Percentiles rank a stretch among this genome's conserved stretches.
phyloP scores from a whole-genome alignment of 257 asterid genomes.

The Vinca minor region DNA sequence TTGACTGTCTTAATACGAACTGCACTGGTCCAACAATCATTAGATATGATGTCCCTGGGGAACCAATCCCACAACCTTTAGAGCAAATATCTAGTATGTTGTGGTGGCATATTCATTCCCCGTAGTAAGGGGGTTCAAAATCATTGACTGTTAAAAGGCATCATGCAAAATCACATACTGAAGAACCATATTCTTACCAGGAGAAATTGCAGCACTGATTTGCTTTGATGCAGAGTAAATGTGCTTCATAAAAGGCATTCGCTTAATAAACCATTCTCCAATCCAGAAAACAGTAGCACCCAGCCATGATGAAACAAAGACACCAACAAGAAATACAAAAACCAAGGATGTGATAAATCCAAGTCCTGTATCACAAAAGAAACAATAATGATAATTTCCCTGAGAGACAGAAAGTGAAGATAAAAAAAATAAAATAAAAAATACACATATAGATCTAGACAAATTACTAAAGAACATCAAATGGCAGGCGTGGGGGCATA shows the following conservation, averaged over 20 bases:
- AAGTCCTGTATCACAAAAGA: constrained; percentile 54
- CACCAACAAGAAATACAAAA: constrained; percentile 70
- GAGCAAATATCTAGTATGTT: background rate
- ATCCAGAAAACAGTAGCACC: constrained; percentile 85
- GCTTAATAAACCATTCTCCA: constrained; percentile 85
- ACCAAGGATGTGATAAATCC: constrained; percentile 77
- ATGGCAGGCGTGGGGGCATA: background rate
- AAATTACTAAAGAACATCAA: background rate
- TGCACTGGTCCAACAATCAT: background rate
- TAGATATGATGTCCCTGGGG: background rate
- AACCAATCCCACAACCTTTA: background rate
- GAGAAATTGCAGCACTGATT: constrained; percentile 85
- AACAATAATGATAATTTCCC: background rate
- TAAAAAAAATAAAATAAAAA: background rate
- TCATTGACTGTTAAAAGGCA: too few species aligned
- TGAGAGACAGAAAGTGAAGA: background rate
- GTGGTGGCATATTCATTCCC: background rate
- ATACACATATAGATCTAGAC: too few species aligned
- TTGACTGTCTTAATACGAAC: background rate
- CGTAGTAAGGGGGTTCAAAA: background rate
- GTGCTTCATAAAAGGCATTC: constrained; percentile 84
- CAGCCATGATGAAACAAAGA: constrained; percentile 91
- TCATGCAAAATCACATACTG: too few species aligned
- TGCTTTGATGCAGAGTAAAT: constrained; percentile 84
- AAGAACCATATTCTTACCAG: constrained; percentile 58